phyloP scores from a whole-genome alignment of 2,329 filamentous ascomycete species.

The Claviceps sorghi region DNA sequence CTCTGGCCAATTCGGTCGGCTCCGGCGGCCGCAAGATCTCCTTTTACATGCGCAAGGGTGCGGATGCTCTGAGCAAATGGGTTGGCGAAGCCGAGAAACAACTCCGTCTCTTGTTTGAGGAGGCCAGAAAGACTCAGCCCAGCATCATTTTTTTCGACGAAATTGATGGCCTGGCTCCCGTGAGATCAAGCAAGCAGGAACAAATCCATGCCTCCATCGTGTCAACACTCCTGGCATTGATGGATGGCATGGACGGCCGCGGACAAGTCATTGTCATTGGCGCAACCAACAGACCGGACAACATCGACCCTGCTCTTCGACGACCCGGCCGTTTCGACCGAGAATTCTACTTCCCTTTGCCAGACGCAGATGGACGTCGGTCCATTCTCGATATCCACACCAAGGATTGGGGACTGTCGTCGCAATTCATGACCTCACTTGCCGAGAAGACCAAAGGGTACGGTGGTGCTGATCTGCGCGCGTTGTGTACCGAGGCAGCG shows the following conservation, averaged over 20 bases:
- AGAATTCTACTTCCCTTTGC: conserved; percentile 95
- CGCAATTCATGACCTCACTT: conserved; percentile 67
- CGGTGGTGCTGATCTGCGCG: conserved; percentile 85
- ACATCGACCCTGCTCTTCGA: conserved; percentile 88
- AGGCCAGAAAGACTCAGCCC: conserved; percentile 86
- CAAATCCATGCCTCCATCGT: conserved; percentile 98
- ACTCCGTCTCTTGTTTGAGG: conserved; percentile 82
- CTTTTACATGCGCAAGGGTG: conserved; percentile 98
- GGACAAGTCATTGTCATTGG: conserved; percentile 97
- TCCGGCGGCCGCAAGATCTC: conserved; percentile 87
- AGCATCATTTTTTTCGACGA: conserved; percentile 99
- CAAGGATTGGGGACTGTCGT: conserved; percentile 74
- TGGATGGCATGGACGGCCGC: conserved; percentile 97
- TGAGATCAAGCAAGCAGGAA: conserved; percentile 94
- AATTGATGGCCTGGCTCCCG: conserved; percentile 90
- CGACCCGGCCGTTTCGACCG: conserved; percentile 89
- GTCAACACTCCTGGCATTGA: conserved; percentile 79
- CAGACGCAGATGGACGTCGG: conserved; percentile 63
- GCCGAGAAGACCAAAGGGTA: conserved; percentile 90
- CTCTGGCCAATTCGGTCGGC: conserved; percentile 80
- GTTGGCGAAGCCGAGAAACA: conserved; percentile 96
- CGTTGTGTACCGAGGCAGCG: conserved; percentile 88
- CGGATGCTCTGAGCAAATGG: conserved; percentile 96
- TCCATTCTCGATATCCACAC: conserved; percentile 93
- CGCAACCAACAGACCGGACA: conserved; percentile 94